These are phyloP conservation scores for Micromonas pusilla DNA, from an alignment of 139 green algal genomes.

Conservation along the genomic window DNA sequence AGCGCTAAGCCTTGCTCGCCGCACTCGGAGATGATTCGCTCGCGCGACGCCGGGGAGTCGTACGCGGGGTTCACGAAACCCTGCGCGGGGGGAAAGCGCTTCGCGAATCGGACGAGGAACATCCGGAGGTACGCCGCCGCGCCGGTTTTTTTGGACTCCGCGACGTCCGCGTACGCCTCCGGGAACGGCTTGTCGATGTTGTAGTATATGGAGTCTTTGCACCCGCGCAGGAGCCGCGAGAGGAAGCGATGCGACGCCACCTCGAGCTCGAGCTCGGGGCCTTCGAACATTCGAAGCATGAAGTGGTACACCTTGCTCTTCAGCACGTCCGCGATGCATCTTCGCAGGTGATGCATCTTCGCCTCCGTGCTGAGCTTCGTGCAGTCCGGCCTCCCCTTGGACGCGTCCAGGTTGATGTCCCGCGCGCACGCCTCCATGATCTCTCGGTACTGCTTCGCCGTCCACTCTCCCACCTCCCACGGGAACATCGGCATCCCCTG, in stretches of 20 bases:
- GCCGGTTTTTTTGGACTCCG: neutral
- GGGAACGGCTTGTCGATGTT: neutral
- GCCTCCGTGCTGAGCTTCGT: neutral
- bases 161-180: neutral
- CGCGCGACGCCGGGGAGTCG: neutral
- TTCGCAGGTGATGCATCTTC: neutral
- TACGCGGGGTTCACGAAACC: slow-evolving; percentile 1
- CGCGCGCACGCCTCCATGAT: neutral
- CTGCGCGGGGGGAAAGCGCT: neutral
- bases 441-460: neutral
- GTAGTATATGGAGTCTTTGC: neutral
- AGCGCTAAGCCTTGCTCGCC: neutral
- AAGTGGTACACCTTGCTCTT: neutral
- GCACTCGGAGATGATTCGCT: neutral
- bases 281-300: neutral
- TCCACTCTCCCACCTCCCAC: slow-evolving; percentile 19
- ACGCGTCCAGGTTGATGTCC: neutral
- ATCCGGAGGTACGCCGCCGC: neutral
- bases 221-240: neutral
- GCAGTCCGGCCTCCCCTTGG: neutral
- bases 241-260: neutral
- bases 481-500: neutral
- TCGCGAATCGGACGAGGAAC: slow-evolving; percentile 8
- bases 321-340: neutral
- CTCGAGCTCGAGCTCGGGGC: neutral